Conservation (phyloP, 225 moss, liverwort and hornwort species). For the Takakia lepidozioides region DNA sequence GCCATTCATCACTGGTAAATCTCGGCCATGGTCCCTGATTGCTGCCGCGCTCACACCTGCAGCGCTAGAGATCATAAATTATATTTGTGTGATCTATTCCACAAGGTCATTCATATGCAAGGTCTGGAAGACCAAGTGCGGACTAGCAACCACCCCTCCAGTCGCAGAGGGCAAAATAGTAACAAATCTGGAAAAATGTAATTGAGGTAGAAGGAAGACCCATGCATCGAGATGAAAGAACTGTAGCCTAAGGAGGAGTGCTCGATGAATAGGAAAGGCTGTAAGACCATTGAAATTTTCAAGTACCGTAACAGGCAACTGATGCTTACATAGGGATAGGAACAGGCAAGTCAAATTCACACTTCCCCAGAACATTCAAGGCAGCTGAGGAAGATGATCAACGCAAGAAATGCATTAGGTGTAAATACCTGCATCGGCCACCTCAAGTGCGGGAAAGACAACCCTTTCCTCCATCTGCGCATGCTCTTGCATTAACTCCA, state of each 20-base stretch:
- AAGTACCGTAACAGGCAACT: too few species aligned
- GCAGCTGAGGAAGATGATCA: too few species aligned
- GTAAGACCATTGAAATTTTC: too few species aligned
- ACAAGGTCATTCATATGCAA: too few species aligned
- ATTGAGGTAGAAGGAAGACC: too few species aligned
- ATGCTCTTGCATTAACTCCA: constrained; percentile 96
- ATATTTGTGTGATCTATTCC: background rate
- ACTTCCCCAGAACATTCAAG: background rate
- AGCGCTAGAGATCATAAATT: background rate
- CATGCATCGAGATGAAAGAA: background rate
- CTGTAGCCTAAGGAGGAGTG: too few species aligned
- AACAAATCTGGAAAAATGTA: too few species aligned
- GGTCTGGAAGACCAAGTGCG: too few species aligned
- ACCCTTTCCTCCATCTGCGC: constrained; percentile 99
- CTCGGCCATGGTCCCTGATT: background rate
- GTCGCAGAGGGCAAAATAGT: too few species aligned
- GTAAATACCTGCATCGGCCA: constrained; percentile 61
- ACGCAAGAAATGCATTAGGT: too few species aligned
- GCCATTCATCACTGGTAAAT: constrained; percentile 6
- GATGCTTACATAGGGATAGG: background rate
- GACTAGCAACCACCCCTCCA: background rate
- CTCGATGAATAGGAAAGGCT: background rate
- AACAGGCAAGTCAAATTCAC: background rate
- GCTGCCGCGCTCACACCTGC: constrained; percentile 3
- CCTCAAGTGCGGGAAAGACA: constrained; percentile 78